Base-by-base conservation (phyloP, 2,329 filamentous ascomycete species). In the Tolypocladium cylindrosporum region DNA sequence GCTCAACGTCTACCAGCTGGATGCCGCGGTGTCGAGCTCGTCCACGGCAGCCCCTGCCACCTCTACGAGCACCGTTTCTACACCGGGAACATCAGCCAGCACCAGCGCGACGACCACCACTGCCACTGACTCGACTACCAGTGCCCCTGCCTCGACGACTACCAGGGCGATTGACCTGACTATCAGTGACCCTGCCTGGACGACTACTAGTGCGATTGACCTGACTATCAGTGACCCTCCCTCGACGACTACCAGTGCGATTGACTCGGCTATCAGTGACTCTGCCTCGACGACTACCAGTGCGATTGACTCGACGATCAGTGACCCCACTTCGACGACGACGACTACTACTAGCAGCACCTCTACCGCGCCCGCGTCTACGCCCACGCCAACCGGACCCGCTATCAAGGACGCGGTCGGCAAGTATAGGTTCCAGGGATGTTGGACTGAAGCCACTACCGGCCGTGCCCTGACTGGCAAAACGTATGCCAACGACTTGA, bases 1-100 rank as follows among this genome's bases (percentile, higher is more conserved):
- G 2, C 62, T 75, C 11, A 75, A 75, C 31, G 64, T 73, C 1
- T 75, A 75, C 51, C 59, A 71, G 52, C 61, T 68, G 13, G 59
- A 60, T 11, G 27, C 27, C 27, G 55, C 31, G 21, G 13, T 10
- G 8, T 55, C 27, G 14, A 55, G 40, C 41, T 55, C 54, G 27
- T 50, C 24, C 21, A 13, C 31, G 27, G 21, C 59, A 16, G 48
- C 60, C 1, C 40, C 61, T 0, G 58, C 55, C 0, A 59, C 54
- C 21, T 59, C 64, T 13, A 51, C 60, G 7, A 58, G 14, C 56
- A 39, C 21, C 31, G 31, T 5, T 21, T 37, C 27, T 43, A 34
- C 37, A 19, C 19, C 24, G 9, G 31, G n/a, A 11, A 24, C 59
- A 1, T 43, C 61, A 4, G 1, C 7, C 1, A 55, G 57, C 0